Base-by-base conservation (phyloP, 768 basidiomycete genomes). In the Tricholoma hemisulphureum region DNA sequence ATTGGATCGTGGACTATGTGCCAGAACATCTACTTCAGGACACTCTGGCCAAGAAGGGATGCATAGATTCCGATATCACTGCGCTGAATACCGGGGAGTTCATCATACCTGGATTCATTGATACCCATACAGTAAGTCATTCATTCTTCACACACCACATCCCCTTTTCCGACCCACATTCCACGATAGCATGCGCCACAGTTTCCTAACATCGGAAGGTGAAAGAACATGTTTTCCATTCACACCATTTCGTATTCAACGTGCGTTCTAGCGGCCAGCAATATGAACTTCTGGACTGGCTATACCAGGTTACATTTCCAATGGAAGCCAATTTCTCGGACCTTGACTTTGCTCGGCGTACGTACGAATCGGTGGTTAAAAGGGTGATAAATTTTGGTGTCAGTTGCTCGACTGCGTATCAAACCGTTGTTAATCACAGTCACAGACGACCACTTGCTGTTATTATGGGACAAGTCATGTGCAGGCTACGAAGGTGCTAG, bases 371-470 rank as follows among this genome's bases (percentile, higher is more conserved):
- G 10, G 89, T 93, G 32, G 89, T 97, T 28, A 78, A 82, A 34
- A 78, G 89, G 18, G 77, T 85, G 18, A 78, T 97, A 49, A 79
- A 88, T 58, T 82, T 74, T 31, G 95, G 93, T 50, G 95, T 96
- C 69, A 64, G 16, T 26, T 43, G 48, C 34, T 23, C 48, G 51
- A 51, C 62, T 45, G 60, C 46, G 26, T 31, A 14, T 48, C 13
- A 6, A 32, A 18, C 46, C 18, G 43, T 37, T 34, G 56, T 31
- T 61, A 43, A 49, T 29, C 7, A 31, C 29, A 14, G 21, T 32
- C 51, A 26, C 65, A 94, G 95, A 96, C 94, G 1, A 97, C 95
- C 1, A 97, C 95, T 0, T 92, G 87, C 66, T 97, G 93, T 69
- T 97, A 95, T 71, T 96, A 92, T 67, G 92, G 85, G 7, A 88